Conservation (phyloP, 2,329 filamentous ascomycete genomes). For the Microsporum canis region DNA sequence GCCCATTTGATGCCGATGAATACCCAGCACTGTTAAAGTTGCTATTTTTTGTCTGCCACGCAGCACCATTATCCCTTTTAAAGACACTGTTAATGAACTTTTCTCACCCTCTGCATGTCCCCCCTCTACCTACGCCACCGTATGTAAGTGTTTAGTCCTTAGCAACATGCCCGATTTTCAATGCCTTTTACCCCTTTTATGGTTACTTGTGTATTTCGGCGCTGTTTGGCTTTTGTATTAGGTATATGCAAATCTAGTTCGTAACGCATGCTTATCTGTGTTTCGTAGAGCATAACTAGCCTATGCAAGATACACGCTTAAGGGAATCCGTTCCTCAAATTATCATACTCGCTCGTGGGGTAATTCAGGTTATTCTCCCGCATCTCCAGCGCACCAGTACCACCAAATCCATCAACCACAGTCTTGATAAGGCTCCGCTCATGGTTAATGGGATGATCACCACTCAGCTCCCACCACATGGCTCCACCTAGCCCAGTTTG, state of each 20-base stretch:
- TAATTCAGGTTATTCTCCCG: conserved; percentile 10
- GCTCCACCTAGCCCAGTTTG: conserved; percentile 62
- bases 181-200: not conserved
- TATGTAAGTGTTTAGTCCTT: not conserved
- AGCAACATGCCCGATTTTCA: not conserved
- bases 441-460: conserved; percentile 39
- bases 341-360: conserved; percentile 12
- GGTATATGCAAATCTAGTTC: not conserved
- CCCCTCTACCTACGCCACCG: not conserved
- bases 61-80: not conserved
- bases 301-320: not conserved
- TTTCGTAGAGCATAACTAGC: not conserved
- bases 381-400: conserved; percentile 7
- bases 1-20: not conserved
- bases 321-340: conserved; percentile 9
- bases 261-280: not conserved
- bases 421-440: conserved; percentile 12
- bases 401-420: conserved; percentile 9
- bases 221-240: not conserved
- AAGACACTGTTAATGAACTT: not conserved
- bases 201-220: not conserved
- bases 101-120: not conserved
- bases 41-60: not conserved
- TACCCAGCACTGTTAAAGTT: not conserved
- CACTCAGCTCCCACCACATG: conserved; percentile 94